Evolutionary conservation across 768 basidiomycete species (phyloP), one percentile per base, ranked within the genome.

Genomic region (Boletus reticulatus): DNA sequence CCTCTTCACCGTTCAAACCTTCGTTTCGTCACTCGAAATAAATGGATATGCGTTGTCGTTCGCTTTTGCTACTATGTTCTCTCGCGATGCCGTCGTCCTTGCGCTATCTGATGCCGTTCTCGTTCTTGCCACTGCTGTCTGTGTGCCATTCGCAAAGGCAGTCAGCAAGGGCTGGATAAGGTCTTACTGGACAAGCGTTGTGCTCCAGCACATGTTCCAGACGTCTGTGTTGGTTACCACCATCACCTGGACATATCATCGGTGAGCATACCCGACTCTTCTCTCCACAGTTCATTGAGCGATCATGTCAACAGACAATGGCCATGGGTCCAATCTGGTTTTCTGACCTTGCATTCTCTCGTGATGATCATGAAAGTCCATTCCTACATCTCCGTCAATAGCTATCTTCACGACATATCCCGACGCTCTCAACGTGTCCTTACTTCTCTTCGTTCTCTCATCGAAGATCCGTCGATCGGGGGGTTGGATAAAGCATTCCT

Each of bases 321-420:
- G 95, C 94, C 93, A 36, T 98, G 95, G 95, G 95, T 98, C 6
- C 95, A 98, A 67, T 91, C 89, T 6, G 94, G 92, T 7, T 95
- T 89, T 71, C 75, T 94, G 47, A 95, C 89, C 1, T 72, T 94
- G 47, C 95, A 98, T 68, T 85, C 89, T 10, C 76, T 98, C 20
- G 91, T 87, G 56, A 87, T 94, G 86, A 82, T 94, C 62, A 94
- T 94, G 92, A 92, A 97, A 74, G 88, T 96, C 79, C 95, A 99
- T 71, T 97, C 94, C 6, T 99, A 98, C 72, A 83, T 90, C 70
- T 81, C 87, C 20, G 82, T 88, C 42, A 98, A 98, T 66, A 93
- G 96, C 6, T 85, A 91, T 62, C 83, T 97, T 20, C 82, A 88
- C 56, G 69, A 72, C 9, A 73, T 81, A 13, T 67, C 76, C 17